These are phyloP conservation scores for Metschnikowia gelsemii DNA, from an alignment of 805 yeast genomes.

Conservation along the genomic window DNA sequence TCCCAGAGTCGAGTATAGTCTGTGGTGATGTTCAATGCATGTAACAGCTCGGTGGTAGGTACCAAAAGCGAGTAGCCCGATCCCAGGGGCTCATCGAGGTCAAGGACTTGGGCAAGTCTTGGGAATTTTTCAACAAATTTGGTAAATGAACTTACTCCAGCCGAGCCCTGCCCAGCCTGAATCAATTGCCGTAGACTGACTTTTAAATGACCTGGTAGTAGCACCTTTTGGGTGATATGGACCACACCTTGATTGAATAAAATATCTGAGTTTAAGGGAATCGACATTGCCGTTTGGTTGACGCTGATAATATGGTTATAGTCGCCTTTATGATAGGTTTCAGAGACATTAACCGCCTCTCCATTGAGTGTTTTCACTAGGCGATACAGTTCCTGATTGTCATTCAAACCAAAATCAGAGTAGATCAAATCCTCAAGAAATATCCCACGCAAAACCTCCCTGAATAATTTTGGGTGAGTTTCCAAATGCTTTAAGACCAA, in stretches of 20 bases:
- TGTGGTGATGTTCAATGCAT: slow-evolving; percentile 48
- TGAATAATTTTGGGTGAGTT: slow-evolving; percentile 49
- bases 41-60: slow-evolving; percentile 62
- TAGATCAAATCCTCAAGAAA: slow-evolving; percentile 67
- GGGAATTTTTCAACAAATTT: slow-evolving; percentile 48
- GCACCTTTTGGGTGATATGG: slow-evolving; percentile 59
- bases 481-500: slow-evolving; percentile 60
- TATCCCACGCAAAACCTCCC: slow-evolving; percentile 53
- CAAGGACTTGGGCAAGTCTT: slow-evolving; percentile 42
- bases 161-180: slow-evolving; percentile 43
- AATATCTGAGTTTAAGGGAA: slow-evolving; percentile 57
- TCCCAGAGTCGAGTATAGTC: slow-evolving; percentile 46
- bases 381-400: slow-evolving; percentile 15
- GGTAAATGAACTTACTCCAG: slow-evolving; percentile 33
- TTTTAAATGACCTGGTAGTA: slow-evolving; percentile 55
- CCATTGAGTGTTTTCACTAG: slow-evolving; percentile 29
- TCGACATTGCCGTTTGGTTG: slow-evolving; percentile 32
- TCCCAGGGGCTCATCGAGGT: slow-evolving; percentile 30
- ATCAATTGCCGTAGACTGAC: slow-evolving; percentile 59
- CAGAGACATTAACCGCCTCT: slow-evolving; percentile 26
- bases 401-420: slow-evolving; percentile 50
- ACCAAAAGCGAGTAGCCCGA: slow-evolving; percentile 58
- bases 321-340: slow-evolving; percentile 21
- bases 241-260: slow-evolving; percentile 82
- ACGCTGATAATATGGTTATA: slow-evolving; percentile 27